A percentile compares a stretch with the other conserved stretches of the same genome.
Evolutionary conservation across 129 eudicot species (phyloP).

Genomic region (Sambucus nigra): DNA sequence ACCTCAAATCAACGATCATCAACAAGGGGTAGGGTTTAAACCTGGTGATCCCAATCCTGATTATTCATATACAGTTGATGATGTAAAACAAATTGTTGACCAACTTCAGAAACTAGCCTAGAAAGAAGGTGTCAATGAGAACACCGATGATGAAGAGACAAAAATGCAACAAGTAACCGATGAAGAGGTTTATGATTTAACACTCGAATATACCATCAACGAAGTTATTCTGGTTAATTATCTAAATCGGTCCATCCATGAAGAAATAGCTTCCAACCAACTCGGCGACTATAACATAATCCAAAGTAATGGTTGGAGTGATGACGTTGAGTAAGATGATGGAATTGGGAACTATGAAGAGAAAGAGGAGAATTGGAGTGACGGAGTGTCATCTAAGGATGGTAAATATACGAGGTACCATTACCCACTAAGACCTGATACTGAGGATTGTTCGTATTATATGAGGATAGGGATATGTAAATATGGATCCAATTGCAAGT

Average conservation of each 20-base stretch:
- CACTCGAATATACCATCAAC: constrained; percentile 15
- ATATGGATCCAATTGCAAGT: constrained; percentile 77
- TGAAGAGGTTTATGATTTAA: constrained; percentile 20
- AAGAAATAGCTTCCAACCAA: background rate
- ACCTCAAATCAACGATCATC: background rate
- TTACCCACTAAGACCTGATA: constrained; percentile 74
- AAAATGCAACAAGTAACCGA: constrained; percentile 12
- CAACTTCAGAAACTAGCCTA: constrained; percentile 22
- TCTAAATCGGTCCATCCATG: background rate
- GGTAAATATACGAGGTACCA: constrained; percentile 24
- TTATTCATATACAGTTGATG: constrained; percentile 12
- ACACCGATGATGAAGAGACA: constrained; percentile 13
- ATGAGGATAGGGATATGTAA: constrained; percentile 70
- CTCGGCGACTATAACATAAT: background rate
- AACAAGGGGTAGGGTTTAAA: constrained; percentile 14
- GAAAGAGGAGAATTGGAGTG: constrained; percentile 8
- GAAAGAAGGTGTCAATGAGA: constrained; percentile 4
- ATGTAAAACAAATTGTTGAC: constrained; percentile 3
- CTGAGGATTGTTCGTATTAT: constrained; percentile 74
- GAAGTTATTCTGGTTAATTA: constrained; percentile 13
- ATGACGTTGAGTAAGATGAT: constrained; percentile 8
- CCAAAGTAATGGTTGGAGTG: background rate
- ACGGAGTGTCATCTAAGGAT: constrained; percentile 11
- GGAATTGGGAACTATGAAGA: constrained; percentile 11
- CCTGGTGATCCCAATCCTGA: constrained; percentile 1